These are phyloP conservation scores for Claviceps humidiphila DNA, from an alignment of 2,329 filamentous ascomycete genomes.

Conservation along the genomic window DNA sequence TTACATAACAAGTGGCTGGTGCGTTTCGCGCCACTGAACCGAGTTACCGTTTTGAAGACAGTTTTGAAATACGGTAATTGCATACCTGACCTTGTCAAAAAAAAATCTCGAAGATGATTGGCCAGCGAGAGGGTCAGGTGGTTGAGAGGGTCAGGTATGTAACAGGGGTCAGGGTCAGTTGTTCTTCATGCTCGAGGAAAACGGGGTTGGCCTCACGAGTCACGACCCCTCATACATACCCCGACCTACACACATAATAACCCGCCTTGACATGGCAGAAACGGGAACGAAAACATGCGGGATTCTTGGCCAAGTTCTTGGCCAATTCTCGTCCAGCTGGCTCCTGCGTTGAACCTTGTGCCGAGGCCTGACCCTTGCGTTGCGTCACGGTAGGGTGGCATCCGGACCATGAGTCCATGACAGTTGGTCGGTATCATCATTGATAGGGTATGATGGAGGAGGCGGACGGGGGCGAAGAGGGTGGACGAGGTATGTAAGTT, in stretches of 20 bases:
- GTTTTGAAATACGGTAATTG: too few relatives aligned
- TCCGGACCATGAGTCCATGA: background rate
- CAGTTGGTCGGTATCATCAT: background rate
- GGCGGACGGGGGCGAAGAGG: too few relatives aligned
- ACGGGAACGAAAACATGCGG: slow-evolving; percentile 1
- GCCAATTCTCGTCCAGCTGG: background rate
- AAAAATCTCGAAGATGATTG: too few relatives aligned
- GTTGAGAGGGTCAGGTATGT: too few relatives aligned
- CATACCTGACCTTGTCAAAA: too few relatives aligned
- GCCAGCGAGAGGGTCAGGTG: too few relatives aligned
- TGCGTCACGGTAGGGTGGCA: slow-evolving; percentile 3
- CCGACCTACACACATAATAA: too few relatives aligned
- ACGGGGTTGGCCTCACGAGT: background rate
- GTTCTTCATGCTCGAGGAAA: too few relatives aligned
- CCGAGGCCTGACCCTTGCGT: background rate
- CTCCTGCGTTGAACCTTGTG: slow-evolving; percentile 1
- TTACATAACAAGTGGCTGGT: too few relatives aligned
- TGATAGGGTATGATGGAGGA: background rate
- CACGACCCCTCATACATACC: background rate
- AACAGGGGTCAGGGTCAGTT: too few relatives aligned
- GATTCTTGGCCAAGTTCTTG: background rate
- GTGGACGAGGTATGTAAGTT: background rate
- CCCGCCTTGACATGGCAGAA: slow-evolving; percentile 1
- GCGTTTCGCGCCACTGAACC: too few relatives aligned
- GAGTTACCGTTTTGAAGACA: too few relatives aligned